These are phyloP conservation scores for Alternaria novae-zelandiae DNA, from an alignment of 2,329 filamentous ascomycete genomes.

Conservation along the genomic window DNA sequence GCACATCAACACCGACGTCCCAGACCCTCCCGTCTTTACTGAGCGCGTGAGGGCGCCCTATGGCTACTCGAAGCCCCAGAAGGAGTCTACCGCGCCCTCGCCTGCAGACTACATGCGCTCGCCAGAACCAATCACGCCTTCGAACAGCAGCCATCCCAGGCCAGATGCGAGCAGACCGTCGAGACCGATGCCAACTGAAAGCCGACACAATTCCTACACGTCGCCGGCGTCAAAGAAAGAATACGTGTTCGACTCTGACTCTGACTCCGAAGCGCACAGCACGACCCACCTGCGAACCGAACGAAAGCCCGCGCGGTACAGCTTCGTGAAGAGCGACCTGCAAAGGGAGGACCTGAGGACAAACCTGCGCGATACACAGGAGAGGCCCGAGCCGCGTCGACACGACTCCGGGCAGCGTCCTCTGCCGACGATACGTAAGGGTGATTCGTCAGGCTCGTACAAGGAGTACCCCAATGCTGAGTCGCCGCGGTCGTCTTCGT, in stretches of 20 bases:
- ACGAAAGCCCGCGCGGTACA: slow-evolving; percentile 47
- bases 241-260: slow-evolving; percentile 43
- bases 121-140: slow-evolving; percentile 56
- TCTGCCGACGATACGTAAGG: slow-evolving; percentile 20
- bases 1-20: slow-evolving; percentile 44
- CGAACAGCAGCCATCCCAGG: slow-evolving; percentile 35
- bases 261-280: slow-evolving; percentile 38
- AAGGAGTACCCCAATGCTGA: slow-evolving; percentile 33
- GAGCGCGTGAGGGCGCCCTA: slow-evolving; percentile 55
- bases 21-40: slow-evolving; percentile 49
- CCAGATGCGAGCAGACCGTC: slow-evolving; percentile 35
- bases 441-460: slow-evolving; percentile 33
- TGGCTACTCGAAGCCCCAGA: slow-evolving; percentile 50
- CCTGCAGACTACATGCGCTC: slow-evolving; percentile 55
- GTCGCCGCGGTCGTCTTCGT: slow-evolving; percentile 43
- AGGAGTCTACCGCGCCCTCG: slow-evolving; percentile 39
- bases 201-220: slow-evolving; percentile 30
- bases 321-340: slow-evolving; percentile 47
- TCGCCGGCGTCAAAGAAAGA: slow-evolving; percentile 28
- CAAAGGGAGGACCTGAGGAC: slow-evolving; percentile 43
- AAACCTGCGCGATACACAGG: slow-evolving; percentile 28
- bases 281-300: slow-evolving; percentile 35
- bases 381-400: slow-evolving; percentile 23
- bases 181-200: slow-evolving; percentile 33
- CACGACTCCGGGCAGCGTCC: slow-evolving; percentile 22